A percentile compares a stretch with the other conserved stretches of the same genome.
Evolutionary conservation across 208 protist species (phyloP).

Genomic region (Sergeia podlipaevii): DNA sequence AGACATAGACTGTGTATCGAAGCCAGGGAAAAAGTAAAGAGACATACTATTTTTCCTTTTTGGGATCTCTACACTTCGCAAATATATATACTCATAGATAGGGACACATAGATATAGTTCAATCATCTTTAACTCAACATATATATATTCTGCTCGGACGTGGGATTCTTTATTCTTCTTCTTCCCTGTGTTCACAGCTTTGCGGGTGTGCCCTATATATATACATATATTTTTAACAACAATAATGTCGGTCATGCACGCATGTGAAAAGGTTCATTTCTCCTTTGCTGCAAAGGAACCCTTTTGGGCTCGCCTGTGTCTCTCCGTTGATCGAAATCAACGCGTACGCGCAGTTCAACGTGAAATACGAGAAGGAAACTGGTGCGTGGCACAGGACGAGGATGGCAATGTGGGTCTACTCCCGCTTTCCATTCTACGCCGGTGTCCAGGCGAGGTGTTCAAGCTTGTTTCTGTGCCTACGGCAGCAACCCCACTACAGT

Average conservation of each 20-base stretch:
- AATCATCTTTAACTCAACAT: not conserved
- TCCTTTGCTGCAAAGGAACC: conserved; percentile 15
- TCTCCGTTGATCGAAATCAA: conserved; percentile 15
- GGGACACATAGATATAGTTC: conserved; percentile 3
- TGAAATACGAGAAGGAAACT: conserved; percentile 11
- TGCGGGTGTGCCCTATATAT: no score
- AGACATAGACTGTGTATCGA: no score
- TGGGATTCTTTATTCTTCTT: conserved; percentile 6
- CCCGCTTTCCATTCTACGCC: conserved; percentile 16
- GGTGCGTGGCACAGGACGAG: conserved; percentile 44
- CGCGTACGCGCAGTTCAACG: conserved; percentile 32
- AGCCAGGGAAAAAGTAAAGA: no score
- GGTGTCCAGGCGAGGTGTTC: not conserved
- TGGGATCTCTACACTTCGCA: no score
- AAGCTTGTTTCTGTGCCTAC: not conserved
- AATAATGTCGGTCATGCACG: not conserved
- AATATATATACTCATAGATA: not conserved
- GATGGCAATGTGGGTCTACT: conserved; percentile 32
- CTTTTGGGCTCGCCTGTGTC: conserved; percentile 15
- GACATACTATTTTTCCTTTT: no score
- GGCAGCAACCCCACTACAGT: no score
- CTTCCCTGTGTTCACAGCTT: conserved; percentile 1
- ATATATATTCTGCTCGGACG: conserved; percentile 5
- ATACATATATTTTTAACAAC: not conserved
- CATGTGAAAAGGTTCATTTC: conserved; percentile 23